These are phyloP conservation scores for Macrolepiota fuliginosa DNA, from an alignment of 768 basidiomycete species.

Conservation along the genomic window DNA sequence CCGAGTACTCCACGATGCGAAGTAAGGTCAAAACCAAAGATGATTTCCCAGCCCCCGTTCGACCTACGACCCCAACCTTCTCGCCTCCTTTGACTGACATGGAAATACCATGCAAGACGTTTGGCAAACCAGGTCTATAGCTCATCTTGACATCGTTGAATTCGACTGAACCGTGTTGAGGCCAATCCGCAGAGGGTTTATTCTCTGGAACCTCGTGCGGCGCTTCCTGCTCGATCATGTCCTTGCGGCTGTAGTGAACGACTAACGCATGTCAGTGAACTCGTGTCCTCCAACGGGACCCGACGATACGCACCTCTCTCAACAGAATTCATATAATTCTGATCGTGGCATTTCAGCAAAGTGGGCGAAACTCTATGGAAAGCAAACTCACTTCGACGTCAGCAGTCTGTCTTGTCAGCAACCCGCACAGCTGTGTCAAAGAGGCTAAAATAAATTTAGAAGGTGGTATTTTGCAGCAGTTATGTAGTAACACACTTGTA, in stretches of 20 bases:
- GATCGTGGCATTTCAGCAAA: not conserved
- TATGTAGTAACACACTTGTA: conserved; percentile 34
- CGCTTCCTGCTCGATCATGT: conserved; percentile 60
- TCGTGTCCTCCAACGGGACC: not conserved
- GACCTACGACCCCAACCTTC: conserved; percentile 77
- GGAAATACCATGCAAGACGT: conserved; percentile 64
- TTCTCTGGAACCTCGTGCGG: conserved; percentile 55
- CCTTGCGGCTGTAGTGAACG: conserved; percentile 49
- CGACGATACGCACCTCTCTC: conserved; percentile 41
- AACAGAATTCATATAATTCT: conserved; percentile 68
- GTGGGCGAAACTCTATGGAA: not conserved
- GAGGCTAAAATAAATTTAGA: conserved; percentile 30
- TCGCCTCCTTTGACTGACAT: conserved; percentile 62
- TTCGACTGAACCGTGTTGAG: conserved; percentile 53
- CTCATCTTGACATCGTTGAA: conserved; percentile 59
- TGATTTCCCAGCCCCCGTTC: conserved; percentile 58
- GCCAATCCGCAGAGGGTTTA: conserved; percentile 64
- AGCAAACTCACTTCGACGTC: conserved; percentile 56
- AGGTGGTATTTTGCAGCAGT: not conserved
- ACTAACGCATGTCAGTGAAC: conserved; percentile 27
- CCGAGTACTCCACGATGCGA: conserved; percentile 67
- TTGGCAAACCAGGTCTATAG: conserved; percentile 71
- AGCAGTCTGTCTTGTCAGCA: conserved; percentile 56
- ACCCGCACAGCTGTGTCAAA: conserved; percentile 49
- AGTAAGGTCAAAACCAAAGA: conserved; percentile 66